A percentile compares a stretch with the other conserved stretches of the same genome.
Evolutionary conservation across 345 rosid genomes (phyloP).

Genomic region (Euphorbia lathyris): DNA sequence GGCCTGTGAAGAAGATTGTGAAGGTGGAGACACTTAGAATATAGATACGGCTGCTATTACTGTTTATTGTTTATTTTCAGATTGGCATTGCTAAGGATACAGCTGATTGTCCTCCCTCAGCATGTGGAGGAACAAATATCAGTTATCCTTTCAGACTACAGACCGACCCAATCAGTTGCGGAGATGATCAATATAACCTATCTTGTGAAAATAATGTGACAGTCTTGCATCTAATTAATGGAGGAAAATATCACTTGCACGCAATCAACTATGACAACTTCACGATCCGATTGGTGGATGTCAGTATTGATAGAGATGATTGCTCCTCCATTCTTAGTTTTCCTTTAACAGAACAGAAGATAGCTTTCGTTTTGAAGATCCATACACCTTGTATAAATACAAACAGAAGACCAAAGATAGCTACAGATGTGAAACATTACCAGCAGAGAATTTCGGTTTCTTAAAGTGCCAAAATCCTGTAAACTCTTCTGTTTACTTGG

Average conservation of each 20-base stretch:
- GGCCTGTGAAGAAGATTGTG: too few relatives aligned
- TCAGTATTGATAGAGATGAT: neutral
- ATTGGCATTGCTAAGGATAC: too few relatives aligned
- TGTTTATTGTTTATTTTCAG: too few relatives aligned
- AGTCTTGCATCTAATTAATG: neutral
- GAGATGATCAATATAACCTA: neutral
- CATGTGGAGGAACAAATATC: neutral
- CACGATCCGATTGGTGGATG: neutral
- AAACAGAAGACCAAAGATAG: neutral
- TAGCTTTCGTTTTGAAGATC: too few relatives aligned
- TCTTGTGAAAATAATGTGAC: neutral
- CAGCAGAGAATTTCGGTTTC: too few relatives aligned
- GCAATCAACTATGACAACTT: neutral
- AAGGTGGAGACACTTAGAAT: too few relatives aligned
- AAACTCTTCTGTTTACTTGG: neutral
- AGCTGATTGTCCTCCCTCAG: neutral
- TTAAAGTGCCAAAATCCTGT: neutral
- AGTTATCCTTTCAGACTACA: constrained; percentile 2
- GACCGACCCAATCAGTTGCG: neutral
- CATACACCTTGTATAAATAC: neutral
- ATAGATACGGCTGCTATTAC: too few relatives aligned
- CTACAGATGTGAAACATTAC: neutral
- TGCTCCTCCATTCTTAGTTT: neutral
- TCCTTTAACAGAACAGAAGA: too few relatives aligned
- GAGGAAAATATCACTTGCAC: neutral